These are phyloP conservation scores for Leccinum fallax DNA, from an alignment of 1,284 basidiomycete genomes.

Conservation along the genomic window DNA sequence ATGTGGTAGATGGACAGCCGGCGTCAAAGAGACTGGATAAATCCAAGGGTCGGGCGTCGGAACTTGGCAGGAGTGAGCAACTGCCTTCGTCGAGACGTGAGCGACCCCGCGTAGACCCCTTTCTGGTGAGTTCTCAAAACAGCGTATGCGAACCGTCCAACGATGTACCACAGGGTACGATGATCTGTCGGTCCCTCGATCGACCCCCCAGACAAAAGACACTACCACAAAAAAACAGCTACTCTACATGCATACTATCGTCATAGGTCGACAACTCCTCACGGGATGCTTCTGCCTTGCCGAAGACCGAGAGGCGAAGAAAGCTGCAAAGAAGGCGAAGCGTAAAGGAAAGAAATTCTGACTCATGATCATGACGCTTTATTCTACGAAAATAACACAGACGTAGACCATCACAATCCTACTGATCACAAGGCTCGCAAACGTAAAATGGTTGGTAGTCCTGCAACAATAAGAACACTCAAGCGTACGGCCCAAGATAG, in stretches of 20 bases:
- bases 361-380: too few species aligned
- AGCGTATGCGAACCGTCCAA: background rate
- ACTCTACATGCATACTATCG: too few species aligned
- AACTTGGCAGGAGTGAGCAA: background rate
- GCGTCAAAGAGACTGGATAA: slow-evolving; percentile 37
- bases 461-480: too few species aligned
- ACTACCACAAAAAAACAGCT: slow-evolving; percentile 7
- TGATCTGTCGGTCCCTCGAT: slow-evolving; percentile 15
- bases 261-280: slow-evolving; percentile 7
- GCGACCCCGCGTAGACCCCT: slow-evolving; percentile 61
- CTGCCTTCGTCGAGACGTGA: slow-evolving; percentile 45
- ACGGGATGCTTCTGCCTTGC: slow-evolving; percentile 13
- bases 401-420: too few species aligned
- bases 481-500: too few species aligned
- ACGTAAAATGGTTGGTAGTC: too few species aligned
- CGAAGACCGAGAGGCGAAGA: too few species aligned
- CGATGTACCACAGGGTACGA: slow-evolving; percentile 33
- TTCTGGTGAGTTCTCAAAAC: slow-evolving; percentile 48
- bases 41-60: slow-evolving; percentile 43
- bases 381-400: too few species aligned
- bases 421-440: too few species aligned
- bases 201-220: slow-evolving; percentile 1
- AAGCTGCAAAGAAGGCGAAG: too few species aligned
- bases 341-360: too few species aligned
- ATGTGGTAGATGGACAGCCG: slow-evolving; percentile 8